Base-by-base conservation (phyloP, 441 rosid genomes). In the Euphorbia schlechtendalii region DNA sequence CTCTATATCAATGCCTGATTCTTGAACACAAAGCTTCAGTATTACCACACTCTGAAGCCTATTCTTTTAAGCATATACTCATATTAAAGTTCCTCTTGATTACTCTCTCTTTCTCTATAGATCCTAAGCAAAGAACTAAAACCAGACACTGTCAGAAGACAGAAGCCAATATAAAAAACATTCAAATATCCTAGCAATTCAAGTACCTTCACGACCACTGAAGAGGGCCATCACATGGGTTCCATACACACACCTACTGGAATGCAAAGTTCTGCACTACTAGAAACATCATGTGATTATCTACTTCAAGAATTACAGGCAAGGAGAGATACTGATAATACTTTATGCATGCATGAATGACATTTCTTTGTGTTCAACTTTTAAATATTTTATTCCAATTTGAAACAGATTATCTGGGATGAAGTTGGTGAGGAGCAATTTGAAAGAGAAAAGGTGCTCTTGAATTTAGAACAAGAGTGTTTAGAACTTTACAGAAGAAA, bases 371-470 rank as follows among this genome's bases (percentile, higher is more conserved):
- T 68, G 61, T 36, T 67, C 17, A 18, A 11, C 5, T 25, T 64
- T 15, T 75, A 28, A 43, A 64, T 53, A 41, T 58, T 56, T 24
- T 34, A 27, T 66, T 40, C 59, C 65, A 10, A 49, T 48, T 49
- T 72, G 51, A 56, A 60, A 76, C 83, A 94, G 99, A 89, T 89
- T 84, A 94, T 94, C 60, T 94, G 99, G 99, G 92, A 91, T 78
- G 99, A 94, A 76, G 98, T 94, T 54, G 99, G 99, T 64, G 87
- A 91, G 75, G 85, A 83, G 61, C 82, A 87, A 74, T 80, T 77
- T 61, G 88, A 83, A 62, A 80, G 98, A 73, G 96, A 91, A 73
- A 91, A 84, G 77, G 88, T 87, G 68, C 77, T 94, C 54, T 87
- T 87, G 52, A 96, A 87, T 70, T 78, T 94, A 62, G 99, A 94